Base-by-base conservation (phyloP, 768 basidiomycete genomes). In the Mycena alexandri region DNA sequence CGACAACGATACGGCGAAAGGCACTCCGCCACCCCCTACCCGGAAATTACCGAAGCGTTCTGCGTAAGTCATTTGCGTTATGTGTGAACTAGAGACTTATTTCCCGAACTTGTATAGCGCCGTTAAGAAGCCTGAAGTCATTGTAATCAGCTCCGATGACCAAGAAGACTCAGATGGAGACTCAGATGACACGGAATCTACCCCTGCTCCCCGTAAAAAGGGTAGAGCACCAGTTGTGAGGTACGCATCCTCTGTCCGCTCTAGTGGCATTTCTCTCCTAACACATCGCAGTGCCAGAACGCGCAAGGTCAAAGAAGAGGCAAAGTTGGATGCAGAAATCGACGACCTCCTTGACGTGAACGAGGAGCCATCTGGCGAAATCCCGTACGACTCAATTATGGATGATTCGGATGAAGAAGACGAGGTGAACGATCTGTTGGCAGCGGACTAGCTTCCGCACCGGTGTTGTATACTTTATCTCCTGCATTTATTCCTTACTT, bases 41-140 rank as follows among this genome's bases (percentile, higher is more conserved):
- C 80, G 89, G 58, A 77, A 75, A 10, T 74, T 90, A 71, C 90
- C 90, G 3, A 86, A 83, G 74, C 81, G 90, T 71, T 83, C 86
- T 44, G 89, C 83, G 90, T 90, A 79, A 70, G 89, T 78, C 16
- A 51, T 22, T 50, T n/a, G 10, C 41, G 50, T 48, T 34, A 16
- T n/a, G 48, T 14, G 5, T 67, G n/a, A 17, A 33, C 16, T 29
- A 24, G 7, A 24, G 10, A 42, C 12, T 50, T 21, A 17, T 60
- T 10, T 58, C 44, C 29, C 29, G 29, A 21, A 12, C 14, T 38
- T 11, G 10, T 38, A 2, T 58, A 87, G 84, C 33, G 81, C 85
- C 44, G 75, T 71, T 9, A 85, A 81, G 71, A 84, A 82, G 65
- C 61, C 71, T 14, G 72, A 77, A 41, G 74, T 79, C 13, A 76